Evolutionary conservation across 164 flowering plant genomes (phyloP), one percentile per base, ranked within the genome.

Genomic region (Sextonia rubra): DNA sequence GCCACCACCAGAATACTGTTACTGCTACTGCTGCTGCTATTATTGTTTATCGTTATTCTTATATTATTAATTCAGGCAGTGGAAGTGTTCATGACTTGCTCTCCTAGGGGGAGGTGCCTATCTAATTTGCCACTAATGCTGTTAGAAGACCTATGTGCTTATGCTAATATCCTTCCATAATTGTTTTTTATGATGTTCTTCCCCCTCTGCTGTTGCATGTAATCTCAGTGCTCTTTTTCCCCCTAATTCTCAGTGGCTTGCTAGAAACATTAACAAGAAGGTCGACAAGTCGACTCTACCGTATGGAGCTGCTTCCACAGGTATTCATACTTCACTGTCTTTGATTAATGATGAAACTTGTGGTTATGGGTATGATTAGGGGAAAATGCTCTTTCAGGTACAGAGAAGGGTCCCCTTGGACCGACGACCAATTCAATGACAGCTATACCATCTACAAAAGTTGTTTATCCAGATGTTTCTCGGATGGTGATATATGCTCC

Each of bases 401-500:
- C 79, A 87, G 96, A 88, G 47, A 85, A 82, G 79, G 75, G 68
- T 74, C 66, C 83, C 56, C 68, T 79, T 37, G 86, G 84, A 22
- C 25, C 73, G 62, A 66, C 84, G 47, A 76, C 79, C 69, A 81
- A 77, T 81, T 68, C 81, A 74, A 80, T 71, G 63, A 56, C 73
- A 60, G 49, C 74, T 64, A 17, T 48, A 65, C 58, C 80, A 71
- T 82, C 91, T 65, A 66, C 82, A 22, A 89, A 90, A 77, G 78
- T 90, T 66, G 73, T 87, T 74, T 85, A 80, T 72, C 97, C 97
- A 26, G 97, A 90, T 81, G 84, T 84, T 66, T 85, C 92, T 66
- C 85, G 73, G 74, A 92, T 89, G 91, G 83, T 87, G 76, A 75
- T 90, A 72, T 90, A 91, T 80, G 91, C 88, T 79, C 97, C 98